Percentiles rank a stretch among this genome's conserved stretches.
Conservation (phyloP, 1,139 yeast genomes). For the Keqinozyma sinolaborantium region DNA sequence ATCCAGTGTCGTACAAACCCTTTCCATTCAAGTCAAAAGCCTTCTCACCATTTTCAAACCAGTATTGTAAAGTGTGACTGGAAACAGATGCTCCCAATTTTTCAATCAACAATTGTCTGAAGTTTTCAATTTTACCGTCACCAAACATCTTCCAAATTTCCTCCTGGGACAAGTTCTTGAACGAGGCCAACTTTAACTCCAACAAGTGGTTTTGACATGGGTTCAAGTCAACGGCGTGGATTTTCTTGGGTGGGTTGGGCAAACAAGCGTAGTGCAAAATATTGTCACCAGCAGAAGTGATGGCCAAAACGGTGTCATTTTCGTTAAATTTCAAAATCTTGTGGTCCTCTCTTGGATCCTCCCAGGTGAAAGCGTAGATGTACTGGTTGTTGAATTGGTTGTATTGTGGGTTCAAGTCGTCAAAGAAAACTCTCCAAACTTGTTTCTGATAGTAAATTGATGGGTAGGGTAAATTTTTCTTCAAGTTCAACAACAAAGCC, state of each 20-base stretch:
- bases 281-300: slow-evolving; percentile 85
- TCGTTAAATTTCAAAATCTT: slow-evolving; percentile 57
- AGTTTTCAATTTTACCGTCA: slow-evolving; percentile 58
- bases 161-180: slow-evolving; percentile 53
- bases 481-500: slow-evolving; percentile 62
- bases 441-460: slow-evolving; percentile 74
- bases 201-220: slow-evolving; percentile 80
- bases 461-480: slow-evolving; percentile 71
- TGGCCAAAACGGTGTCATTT: slow-evolving; percentile 73
- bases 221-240: slow-evolving; percentile 82
- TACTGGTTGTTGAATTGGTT: slow-evolving; percentile 74
- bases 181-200: slow-evolving; percentile 72
- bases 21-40: slow-evolving; percentile 51
- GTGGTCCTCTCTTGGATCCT: slow-evolving; percentile 80
- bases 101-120: slow-evolving; percentile 43
- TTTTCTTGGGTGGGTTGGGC: slow-evolving; percentile 68
- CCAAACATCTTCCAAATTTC: slow-evolving; percentile 77
- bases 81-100: slow-evolving; percentile 69
- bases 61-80: slow-evolving; percentile 76
- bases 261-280: slow-evolving; percentile 69
- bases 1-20: slow-evolving; percentile 75
- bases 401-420: slow-evolving; percentile 64
- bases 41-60: slow-evolving; percentile 62
- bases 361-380: slow-evolving; percentile 89
- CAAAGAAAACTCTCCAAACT: slow-evolving; percentile 77